These are phyloP conservation scores for Durio zibethinus DNA, from an alignment of 345 rosid genomes.

Conservation along the genomic window DNA sequence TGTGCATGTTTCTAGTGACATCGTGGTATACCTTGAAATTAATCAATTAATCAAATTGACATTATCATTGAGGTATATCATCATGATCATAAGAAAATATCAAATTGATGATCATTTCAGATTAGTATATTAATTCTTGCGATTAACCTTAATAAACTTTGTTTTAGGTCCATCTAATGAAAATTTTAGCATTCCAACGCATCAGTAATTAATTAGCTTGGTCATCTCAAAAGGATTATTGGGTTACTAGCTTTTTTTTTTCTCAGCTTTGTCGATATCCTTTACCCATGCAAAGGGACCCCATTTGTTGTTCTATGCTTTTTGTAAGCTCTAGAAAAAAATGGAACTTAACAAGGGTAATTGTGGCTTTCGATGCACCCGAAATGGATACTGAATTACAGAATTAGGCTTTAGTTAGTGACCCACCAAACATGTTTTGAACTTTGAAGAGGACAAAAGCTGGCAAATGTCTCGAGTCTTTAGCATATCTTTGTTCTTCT, in stretches of 20 bases:
- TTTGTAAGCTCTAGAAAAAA: background rate
- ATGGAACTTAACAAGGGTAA: background rate
- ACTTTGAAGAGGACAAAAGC: slow-evolving; percentile 34
- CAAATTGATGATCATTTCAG: background rate
- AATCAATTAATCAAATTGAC: background rate
- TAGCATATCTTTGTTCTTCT: slow-evolving; percentile 27
- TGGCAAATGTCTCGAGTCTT: slow-evolving; percentile 25
- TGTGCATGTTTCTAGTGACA: slow-evolving; percentile 1
- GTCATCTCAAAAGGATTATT: background rate
- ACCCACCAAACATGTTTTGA: slow-evolving; percentile 25
- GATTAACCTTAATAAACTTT: background rate
- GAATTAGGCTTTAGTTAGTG: slow-evolving; percentile 16
- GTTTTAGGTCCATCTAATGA: background rate
- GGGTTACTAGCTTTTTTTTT: background rate
- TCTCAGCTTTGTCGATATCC: slow-evolving; percentile 12
- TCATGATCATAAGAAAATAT: background rate
- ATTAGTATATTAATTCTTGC: background rate
- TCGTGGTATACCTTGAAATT: background rate
- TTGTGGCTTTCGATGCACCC: background rate
- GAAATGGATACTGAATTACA: background rate
- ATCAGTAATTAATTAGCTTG: background rate
- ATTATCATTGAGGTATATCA: background rate
- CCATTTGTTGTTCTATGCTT: slow-evolving; percentile 10
- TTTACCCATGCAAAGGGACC: slow-evolving; percentile 11
- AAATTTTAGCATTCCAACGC: background rate